Conservation (phyloP, 1,284 basidiomycete genomes). For the Xerocomus amazonicus region DNA sequence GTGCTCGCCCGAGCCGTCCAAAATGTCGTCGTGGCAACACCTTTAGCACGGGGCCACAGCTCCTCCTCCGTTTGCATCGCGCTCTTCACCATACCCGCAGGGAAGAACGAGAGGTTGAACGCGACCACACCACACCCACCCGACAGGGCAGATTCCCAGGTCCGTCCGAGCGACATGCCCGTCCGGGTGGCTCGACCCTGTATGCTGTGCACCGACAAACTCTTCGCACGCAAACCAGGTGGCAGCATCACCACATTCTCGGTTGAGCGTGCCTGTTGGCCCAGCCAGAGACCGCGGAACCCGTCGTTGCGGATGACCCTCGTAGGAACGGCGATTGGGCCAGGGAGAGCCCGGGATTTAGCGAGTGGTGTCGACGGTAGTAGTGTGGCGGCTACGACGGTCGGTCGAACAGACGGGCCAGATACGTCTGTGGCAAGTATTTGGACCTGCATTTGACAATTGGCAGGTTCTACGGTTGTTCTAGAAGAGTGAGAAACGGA, state of each 20-base stretch:
- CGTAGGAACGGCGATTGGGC: conserved; percentile 67
- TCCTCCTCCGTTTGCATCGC: conserved; percentile 94
- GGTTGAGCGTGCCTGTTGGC: conserved; percentile 91
- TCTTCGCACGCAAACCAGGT: conserved; percentile 95
- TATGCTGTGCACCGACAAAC: conserved; percentile 54
- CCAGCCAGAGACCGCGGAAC: conserved; percentile 88
- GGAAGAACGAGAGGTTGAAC: conserved; percentile 86
- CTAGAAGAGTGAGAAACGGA: conserved; percentile 37
- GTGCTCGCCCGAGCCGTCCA: conserved; percentile 67
- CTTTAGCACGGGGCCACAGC: conserved; percentile 53
- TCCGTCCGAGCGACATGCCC: conserved; percentile 22
- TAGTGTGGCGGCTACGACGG: conserved; percentile 4
- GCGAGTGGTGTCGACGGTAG: not conserved
- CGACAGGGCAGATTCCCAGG: conserved; percentile 81
- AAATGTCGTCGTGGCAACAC: conserved; percentile 53
- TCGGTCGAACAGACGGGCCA: conserved; percentile 17
- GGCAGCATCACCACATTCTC: conserved; percentile 88
- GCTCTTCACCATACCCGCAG: conserved; percentile 93
- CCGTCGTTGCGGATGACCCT: conserved; percentile 69
- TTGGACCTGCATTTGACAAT: conserved; percentile 99
- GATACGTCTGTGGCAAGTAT: conserved; percentile 51
- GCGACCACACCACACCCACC: conserved; percentile 86
- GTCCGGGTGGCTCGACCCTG: conserved; percentile 36
- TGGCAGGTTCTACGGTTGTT: conserved; percentile 93
- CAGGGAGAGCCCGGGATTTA: conserved; percentile 39